Conservation (phyloP, 805 yeast genomes). For the Osmozyma mogii region DNA sequence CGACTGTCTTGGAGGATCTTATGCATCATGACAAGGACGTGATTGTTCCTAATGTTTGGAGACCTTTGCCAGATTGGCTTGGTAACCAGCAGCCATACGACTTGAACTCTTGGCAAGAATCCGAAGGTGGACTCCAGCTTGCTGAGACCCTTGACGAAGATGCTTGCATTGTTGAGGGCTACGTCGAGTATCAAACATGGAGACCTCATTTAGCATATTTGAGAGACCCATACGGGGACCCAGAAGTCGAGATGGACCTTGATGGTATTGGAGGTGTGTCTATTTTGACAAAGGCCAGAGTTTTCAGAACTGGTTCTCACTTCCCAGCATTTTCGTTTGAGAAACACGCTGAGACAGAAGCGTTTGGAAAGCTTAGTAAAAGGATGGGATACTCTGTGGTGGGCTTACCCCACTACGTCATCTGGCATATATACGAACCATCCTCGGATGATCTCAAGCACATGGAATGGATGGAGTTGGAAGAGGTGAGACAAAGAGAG, state of each 20-base stretch:
- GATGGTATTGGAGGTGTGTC: slow-evolving; percentile 99
- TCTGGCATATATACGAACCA: slow-evolving; percentile 89
- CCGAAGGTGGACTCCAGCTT: slow-evolving; percentile 70
- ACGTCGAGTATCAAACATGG: slow-evolving; percentile 97
- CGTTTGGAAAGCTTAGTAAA: slow-evolving; percentile 84
- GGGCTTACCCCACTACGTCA: slow-evolving; percentile 90
- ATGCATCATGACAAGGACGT: slow-evolving; percentile 90
- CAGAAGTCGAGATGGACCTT: slow-evolving; percentile 83
- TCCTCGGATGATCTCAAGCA: slow-evolving; percentile 82
- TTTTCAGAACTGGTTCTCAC: slow-evolving; percentile 82
- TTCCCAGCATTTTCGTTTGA: slow-evolving; percentile 96
- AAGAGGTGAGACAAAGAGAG: slow-evolving; percentile 58
- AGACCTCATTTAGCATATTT: slow-evolving; percentile 93
- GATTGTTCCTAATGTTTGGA: slow-evolving; percentile 91
- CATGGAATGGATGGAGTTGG: slow-evolving; percentile 85
- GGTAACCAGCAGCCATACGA: slow-evolving; percentile 83
- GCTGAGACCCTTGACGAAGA: slow-evolving; percentile 81
- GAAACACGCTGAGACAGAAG: slow-evolving; percentile 97
- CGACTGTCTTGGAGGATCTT: slow-evolving; percentile 78
- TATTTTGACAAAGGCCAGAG: slow-evolving; percentile 77
- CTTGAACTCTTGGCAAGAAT: slow-evolving; percentile 79
- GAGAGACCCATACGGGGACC: slow-evolving; percentile 92
- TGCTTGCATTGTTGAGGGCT: slow-evolving; percentile 95
- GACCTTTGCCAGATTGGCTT: slow-evolving; percentile 81
- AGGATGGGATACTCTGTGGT: slow-evolving; percentile 80